Evolutionary conservation across 305 asterid species (phyloP).

Genomic region (Ilex paraguariensis): DNA sequence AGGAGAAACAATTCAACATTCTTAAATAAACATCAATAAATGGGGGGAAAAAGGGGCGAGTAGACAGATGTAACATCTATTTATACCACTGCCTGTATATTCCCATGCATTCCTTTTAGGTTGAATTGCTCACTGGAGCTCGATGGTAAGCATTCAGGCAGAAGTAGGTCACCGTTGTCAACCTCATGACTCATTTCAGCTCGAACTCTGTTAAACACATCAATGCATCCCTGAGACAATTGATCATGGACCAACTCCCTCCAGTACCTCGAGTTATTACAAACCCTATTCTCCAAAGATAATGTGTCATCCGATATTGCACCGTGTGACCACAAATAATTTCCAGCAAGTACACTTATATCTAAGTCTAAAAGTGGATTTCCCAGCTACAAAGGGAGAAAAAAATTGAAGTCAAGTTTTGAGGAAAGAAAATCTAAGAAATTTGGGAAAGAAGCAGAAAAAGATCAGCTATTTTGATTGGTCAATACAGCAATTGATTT

Average conservation of each 20-base stretch:
- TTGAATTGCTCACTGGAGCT: too few species aligned
- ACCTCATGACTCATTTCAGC: constrained; percentile 16
- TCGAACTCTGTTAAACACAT: not conserved
- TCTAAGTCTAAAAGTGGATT: constrained; percentile 24
- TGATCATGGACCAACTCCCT: constrained; percentile 8
- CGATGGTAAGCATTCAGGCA: constrained; percentile 11
- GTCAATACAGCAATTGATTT: constrained; percentile 56
- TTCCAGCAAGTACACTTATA: constrained; percentile 11
- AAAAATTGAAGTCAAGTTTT: not conserved
- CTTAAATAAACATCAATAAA: too few species aligned
- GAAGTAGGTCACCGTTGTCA: constrained; percentile 7
- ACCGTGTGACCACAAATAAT: constrained; percentile 30
- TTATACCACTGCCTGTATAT: too few species aligned
- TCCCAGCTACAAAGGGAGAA: constrained; percentile 15
- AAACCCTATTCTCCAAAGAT: constrained; percentile 13
- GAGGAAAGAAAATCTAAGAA: not conserved
- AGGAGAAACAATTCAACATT: too few species aligned
- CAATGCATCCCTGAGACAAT: constrained; percentile 8
- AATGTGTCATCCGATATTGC: constrained; percentile 21
- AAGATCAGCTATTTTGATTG: constrained; percentile 4
- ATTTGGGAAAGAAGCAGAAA: not conserved
- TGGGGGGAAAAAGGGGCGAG: too few species aligned
- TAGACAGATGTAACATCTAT: too few species aligned
- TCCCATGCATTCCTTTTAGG: too few species aligned
- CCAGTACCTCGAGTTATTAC: constrained; percentile 14